Evolutionary conservation across 352 stramenopile species (phyloP).

Genomic region (Phytophthora sp.): DNA sequence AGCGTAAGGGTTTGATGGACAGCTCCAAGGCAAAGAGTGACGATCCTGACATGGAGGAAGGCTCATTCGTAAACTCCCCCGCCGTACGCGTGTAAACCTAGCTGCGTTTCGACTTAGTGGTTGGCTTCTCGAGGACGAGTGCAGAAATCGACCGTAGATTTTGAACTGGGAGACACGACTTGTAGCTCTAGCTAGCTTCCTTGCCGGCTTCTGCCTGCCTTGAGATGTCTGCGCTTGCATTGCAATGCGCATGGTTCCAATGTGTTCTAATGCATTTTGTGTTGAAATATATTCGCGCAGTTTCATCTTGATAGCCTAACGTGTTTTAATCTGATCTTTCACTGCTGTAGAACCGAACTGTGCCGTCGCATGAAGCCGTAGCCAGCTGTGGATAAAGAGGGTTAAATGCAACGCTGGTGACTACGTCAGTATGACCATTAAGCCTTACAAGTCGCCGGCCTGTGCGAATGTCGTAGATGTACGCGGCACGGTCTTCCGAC

Average conservation of each 20-base stretch:
- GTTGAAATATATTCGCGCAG: slow-evolving; percentile 48
- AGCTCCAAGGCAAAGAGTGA: slow-evolving; percentile 70
- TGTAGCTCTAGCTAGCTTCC: slow-evolving; percentile 37
- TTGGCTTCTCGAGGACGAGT: slow-evolving; percentile 37
- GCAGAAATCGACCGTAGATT: slow-evolving; percentile 45
- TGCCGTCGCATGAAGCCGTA: slow-evolving; percentile 81
- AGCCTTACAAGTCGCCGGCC: slow-evolving; percentile 66
- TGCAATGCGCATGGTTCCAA: slow-evolving; percentile 36
- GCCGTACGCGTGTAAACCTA: slow-evolving; percentile 70
- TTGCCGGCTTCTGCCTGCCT: slow-evolving; percentile 36
- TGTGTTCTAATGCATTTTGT: slow-evolving; percentile 48
- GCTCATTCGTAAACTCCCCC: slow-evolving; percentile 86
- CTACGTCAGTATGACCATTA: slow-evolving; percentile 71
- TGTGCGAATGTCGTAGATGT: slow-evolving; percentile 89
- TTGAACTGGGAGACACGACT: slow-evolving; percentile 41
- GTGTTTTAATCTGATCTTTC: slow-evolving; percentile 13
- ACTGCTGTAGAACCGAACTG: slow-evolving; percentile 61
- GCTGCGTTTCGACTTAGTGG: slow-evolving; percentile 37
- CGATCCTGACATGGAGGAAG: slow-evolving; percentile 70
- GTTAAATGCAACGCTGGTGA: slow-evolving; percentile 83
- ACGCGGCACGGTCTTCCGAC: slow-evolving; percentile 82
- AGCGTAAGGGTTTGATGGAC: slow-evolving; percentile 76
- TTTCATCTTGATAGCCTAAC: slow-evolving; percentile 30
- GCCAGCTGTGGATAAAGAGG: slow-evolving; percentile 82
- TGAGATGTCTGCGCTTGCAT: slow-evolving; percentile 34